A percentile compares a stretch with the other conserved stretches of the same genome.
Evolutionary conservation across 129 eudicot genomes (phyloP).

Genomic region (Erigeron canadensis): DNA sequence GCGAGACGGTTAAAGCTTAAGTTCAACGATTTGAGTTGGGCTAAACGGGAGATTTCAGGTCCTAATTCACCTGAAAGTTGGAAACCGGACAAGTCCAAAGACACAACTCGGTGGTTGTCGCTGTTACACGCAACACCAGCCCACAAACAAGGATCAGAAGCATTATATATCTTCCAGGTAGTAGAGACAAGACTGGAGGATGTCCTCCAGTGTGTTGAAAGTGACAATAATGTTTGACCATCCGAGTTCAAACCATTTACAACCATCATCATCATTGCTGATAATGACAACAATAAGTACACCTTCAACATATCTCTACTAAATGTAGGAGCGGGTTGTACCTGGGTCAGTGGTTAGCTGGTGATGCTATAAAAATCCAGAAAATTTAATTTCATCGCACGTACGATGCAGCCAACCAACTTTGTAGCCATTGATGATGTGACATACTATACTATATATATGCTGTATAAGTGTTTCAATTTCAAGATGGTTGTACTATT

Average conservation of each 20-base stretch:
- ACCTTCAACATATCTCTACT: too few species aligned
- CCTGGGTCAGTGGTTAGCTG: too few species aligned
- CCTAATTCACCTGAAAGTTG: constrained; percentile 60
- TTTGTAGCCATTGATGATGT: too few species aligned
- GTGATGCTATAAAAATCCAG: too few species aligned
- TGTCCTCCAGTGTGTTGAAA: constrained; percentile 52
- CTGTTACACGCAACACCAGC: constrained; percentile 60
- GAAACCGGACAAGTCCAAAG: constrained; percentile 40
- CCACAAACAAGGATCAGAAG: constrained; percentile 80
- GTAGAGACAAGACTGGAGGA: constrained; percentile 32
- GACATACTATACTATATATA: too few species aligned
- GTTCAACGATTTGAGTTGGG: constrained; percentile 41
- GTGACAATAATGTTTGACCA: constrained; percentile 56
- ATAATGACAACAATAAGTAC: too few species aligned
- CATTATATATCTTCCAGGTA: constrained; percentile 81
- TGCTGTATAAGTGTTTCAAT: too few species aligned
- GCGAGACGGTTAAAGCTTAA: constrained; percentile 44
- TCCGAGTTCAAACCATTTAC: constrained; percentile 52
- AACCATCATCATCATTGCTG: not conserved
- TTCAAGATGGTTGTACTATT: too few species aligned
- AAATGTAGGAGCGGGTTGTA: too few species aligned
- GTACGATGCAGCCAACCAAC: too few species aligned
- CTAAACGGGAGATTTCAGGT: constrained; percentile 54
- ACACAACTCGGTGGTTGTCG: constrained; percentile 28
- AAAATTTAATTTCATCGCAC: too few species aligned